These are phyloP conservation scores for Auricularia cornea DNA, from an alignment of 768 basidiomycete genomes.

Conservation along the genomic window DNA sequence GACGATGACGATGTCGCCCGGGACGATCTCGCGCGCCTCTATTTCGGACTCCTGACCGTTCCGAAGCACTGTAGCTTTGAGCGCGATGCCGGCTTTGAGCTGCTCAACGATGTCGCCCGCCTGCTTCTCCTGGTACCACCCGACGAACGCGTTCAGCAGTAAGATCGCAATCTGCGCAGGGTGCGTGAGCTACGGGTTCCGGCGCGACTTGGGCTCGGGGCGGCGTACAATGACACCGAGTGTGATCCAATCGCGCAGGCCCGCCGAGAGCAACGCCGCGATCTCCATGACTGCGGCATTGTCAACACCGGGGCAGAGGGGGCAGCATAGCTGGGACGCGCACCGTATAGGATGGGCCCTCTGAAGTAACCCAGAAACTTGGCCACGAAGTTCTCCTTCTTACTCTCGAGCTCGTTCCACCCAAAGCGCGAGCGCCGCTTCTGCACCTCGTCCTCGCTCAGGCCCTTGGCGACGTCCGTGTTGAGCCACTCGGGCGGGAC, in stretches of 20 bases:
- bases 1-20: constrained; percentile 35
- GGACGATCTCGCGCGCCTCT: constrained; percentile 36
- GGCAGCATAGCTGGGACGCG: too few relatives aligned
- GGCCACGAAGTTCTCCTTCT: constrained; percentile 32
- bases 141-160: constrained; percentile 35
- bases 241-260: constrained; percentile 40
- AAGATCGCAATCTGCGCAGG: constrained; percentile 28
- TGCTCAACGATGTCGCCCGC: constrained; percentile 42
- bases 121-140: constrained; percentile 43
- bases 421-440: constrained; percentile 28
- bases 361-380: constrained; percentile 39
- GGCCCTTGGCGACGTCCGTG: constrained; percentile 31
- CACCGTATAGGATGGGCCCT: constrained; percentile 32
- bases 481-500: constrained; percentile 33
- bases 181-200: background rate
- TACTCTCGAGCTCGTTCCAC: constrained; percentile 38
- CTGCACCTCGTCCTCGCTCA: constrained; percentile 26
- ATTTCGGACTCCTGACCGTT: constrained; percentile 34
- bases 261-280: constrained; percentile 37
- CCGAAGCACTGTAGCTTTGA: constrained; percentile 28
- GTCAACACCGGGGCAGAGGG: too few relatives aligned
- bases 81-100: constrained; percentile 40
- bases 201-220: too few relatives aligned
- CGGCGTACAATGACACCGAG: constrained; percentile 38
- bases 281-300: constrained; percentile 31